These are phyloP conservation scores for Capsicum pubescens DNA, from an alignment of 257 asterid species.

Conservation along the genomic window DNA sequence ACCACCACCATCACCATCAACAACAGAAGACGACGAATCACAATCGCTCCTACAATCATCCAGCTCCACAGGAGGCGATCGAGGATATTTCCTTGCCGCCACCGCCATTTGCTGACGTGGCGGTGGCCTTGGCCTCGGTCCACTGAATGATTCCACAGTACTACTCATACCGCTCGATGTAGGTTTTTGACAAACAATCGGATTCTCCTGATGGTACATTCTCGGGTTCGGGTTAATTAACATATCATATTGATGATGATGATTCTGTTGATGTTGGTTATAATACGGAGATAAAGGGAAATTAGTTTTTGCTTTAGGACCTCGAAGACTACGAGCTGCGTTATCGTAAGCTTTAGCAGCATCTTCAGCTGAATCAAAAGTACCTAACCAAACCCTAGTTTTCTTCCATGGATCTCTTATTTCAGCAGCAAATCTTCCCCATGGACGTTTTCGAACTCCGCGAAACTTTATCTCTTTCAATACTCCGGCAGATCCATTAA, in stretches of 20 bases:
- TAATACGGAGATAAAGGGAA: constrained; percentile 27
- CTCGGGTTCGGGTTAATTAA: constrained; percentile 48
- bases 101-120: constrained; percentile 33
- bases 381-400: constrained; percentile 38
- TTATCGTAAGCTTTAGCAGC: constrained; percentile 38
- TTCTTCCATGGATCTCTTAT: constrained; percentile 39
- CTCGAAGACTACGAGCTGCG: constrained; percentile 32
- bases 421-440: constrained; percentile 32
- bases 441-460: constrained; percentile 30
- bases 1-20: constrained; percentile 53
- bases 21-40: constrained; percentile 70
- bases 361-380: constrained; percentile 38
- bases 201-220: constrained; percentile 32
- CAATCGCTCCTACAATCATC: constrained; percentile 70
- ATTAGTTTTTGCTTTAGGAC: constrained; percentile 37
- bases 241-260: constrained; percentile 32
- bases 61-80: constrained; percentile 51
- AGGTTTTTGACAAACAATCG: constrained; percentile 53
- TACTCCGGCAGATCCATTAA: constrained; percentile 24
- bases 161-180: constrained; percentile 76
- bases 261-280: constrained; percentile 5
- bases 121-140: constrained; percentile 54
- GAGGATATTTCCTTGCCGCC: constrained; percentile 43
- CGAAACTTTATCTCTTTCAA: constrained; percentile 30
- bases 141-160: constrained; percentile 76